phyloP scores from a whole-genome alignment of 2,329 filamentous ascomycete species.

The Botryotinia narcissicola region DNA sequence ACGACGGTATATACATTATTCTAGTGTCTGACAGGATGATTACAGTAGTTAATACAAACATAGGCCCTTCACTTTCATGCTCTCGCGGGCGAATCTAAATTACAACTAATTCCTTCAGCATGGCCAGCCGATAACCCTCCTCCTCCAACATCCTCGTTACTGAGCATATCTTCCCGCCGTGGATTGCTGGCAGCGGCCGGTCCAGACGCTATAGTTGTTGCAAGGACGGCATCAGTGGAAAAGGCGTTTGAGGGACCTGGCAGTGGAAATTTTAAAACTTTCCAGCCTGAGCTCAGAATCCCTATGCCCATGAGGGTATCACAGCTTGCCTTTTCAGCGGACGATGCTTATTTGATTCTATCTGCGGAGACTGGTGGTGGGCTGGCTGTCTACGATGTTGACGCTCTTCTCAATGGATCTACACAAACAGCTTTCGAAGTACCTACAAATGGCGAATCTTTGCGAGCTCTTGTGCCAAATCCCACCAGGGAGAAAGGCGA shows the following conservation, averaged over 20 bases:
- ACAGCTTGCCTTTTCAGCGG: slow-evolving; percentile 86
- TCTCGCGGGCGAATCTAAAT: slow-evolving; percentile 75
- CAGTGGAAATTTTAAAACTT: slow-evolving; percentile 65
- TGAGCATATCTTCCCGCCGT: slow-evolving; percentile 76
- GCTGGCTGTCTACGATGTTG: slow-evolving; percentile 77
- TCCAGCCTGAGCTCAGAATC: slow-evolving; percentile 71
- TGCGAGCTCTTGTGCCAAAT: slow-evolving; percentile 77
- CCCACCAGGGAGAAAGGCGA: slow-evolving; percentile 70
- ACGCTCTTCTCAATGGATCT: slow-evolving; percentile 63
- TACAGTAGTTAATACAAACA: slow-evolving; percentile 23
- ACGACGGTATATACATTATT: slow-evolving; percentile 64
- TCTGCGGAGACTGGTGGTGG: slow-evolving; percentile 80
- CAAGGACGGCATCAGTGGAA: slow-evolving; percentile 73
- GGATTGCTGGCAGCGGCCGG: slow-evolving; percentile 85
- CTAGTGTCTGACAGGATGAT: not conserved
- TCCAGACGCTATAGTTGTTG: slow-evolving; percentile 73
- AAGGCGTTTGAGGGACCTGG: slow-evolving; percentile 65
- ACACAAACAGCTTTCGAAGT: slow-evolving; percentile 72
- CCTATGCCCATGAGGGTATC: slow-evolving; percentile 73
- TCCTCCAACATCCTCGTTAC: slow-evolving; percentile 72
- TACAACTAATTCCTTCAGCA: slow-evolving; percentile 72
- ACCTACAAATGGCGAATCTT: slow-evolving; percentile 67
- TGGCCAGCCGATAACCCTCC: slow-evolving; percentile 69
- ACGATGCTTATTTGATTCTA: slow-evolving; percentile 79
- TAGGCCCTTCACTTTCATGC: slow-evolving; percentile 78